Conservation (phyloP, 768 basidiomycete species). For the Kwoniella shandongensis region DNA sequence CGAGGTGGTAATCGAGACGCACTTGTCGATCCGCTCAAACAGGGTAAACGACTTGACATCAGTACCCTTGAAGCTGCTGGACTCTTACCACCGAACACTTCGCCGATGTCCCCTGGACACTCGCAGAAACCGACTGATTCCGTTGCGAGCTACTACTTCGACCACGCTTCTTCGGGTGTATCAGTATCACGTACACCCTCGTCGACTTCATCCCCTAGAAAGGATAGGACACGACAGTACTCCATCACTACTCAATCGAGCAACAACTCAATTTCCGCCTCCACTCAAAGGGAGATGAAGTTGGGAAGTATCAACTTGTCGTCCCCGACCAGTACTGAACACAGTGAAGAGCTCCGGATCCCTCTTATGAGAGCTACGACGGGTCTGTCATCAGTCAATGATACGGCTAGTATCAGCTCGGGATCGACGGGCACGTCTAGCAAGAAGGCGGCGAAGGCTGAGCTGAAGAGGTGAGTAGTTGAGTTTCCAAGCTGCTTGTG, state of each 20-base stretch:
- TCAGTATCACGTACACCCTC: background rate
- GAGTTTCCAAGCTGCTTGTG: too few species aligned
- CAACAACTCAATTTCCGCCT: background rate
- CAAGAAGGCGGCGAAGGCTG: constrained; percentile 28
- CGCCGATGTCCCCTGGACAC: too few species aligned
- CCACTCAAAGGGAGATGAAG: background rate
- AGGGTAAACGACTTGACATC: constrained; percentile 5
- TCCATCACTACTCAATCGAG: constrained; percentile 15
- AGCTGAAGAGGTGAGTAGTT: constrained; percentile 24
- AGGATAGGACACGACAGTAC: constrained; percentile 3
- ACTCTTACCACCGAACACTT: constrained; percentile 7
- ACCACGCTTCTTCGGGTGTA: background rate
- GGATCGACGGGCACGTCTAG: constrained; percentile 32
- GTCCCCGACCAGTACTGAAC: background rate
- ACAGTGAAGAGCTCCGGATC: too few species aligned
- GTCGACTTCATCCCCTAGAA: background rate
- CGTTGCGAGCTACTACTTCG: constrained; percentile 13
- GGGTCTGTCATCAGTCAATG: constrained; percentile 2
- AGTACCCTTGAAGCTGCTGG: constrained; percentile 12
- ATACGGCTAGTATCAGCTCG: constrained; percentile 28
- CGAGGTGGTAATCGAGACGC: constrained; percentile 8
- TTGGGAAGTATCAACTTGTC: background rate
- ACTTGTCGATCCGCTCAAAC: constrained; percentile 6
- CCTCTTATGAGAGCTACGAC: background rate
- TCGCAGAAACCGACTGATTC: background rate